Base-by-base conservation (phyloP, 202 grass and related monocot species). In the Brachypodium distachyon region DNA sequence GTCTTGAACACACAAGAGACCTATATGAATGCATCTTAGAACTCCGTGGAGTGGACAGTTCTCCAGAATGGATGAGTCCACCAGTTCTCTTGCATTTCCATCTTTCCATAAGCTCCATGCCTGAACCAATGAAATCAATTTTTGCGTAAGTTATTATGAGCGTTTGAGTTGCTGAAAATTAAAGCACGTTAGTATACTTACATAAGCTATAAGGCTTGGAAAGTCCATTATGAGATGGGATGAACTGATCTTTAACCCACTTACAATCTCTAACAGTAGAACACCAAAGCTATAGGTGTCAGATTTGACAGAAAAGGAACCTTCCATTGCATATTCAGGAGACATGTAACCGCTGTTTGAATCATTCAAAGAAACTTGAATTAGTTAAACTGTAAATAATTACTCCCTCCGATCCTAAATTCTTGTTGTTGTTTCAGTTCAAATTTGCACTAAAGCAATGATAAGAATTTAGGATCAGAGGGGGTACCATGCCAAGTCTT, bases 231-330 rank as follows among this genome's bases (percentile, higher is more conserved):
- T 13, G 7, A 76, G 42, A 41, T 76, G 44, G 3, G 68, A 51
- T 1, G 57, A 84, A 5, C 77, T 84, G 29, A 76, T 85, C 83
- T 78, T 84, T 57, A 73, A 37, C 14, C 84, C 82, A 2, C 87
- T 85, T 43, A 90, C 67, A 72, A 85, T 74, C 73, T 88, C 91
- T 46, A 93, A 37, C 1, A 88, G 63, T 33, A 90, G 61, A 22
- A 90, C 74, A 21, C 91, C 87, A 74, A 82, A 93, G 25, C 87
- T 87, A 37, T 87, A 93, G 12, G 70, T 77, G 19, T 93, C 87
- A 12, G 91, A 85, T n/a, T 90, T 93, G 21, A 88, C 74, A 48
- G 87, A 89, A 72, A 93, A 93, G 3, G 51, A 19, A 11, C 85
- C 78, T 61, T 77, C 37, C 75, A 83, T 78, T 9, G 74, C 82